A percentile compares a stretch with the other conserved stretches of the same genome.
Conservation (phyloP, 2,329 filamentous ascomycete genomes). For the Dactylellina drechsleri region DNA sequence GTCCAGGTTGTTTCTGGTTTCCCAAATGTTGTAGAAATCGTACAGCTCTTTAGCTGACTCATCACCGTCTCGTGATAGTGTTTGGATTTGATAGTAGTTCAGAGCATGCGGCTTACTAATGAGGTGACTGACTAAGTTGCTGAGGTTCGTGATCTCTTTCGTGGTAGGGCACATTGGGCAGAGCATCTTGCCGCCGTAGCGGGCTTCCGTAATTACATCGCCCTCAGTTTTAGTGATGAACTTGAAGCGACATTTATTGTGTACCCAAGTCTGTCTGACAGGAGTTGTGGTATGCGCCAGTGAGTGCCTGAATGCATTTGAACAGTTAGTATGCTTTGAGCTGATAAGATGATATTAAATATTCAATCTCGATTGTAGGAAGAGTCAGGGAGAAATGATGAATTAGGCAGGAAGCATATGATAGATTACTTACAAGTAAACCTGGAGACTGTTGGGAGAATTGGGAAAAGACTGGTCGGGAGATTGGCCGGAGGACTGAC, state of each 20-base stretch:
- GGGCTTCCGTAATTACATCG: conserved; percentile 20
- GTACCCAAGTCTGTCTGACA: conserved; percentile 1
- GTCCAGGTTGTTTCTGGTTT: conserved; percentile 11
- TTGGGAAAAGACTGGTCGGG: too few species aligned
- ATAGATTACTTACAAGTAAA: background rate
- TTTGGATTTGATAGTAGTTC: conserved; percentile 13
- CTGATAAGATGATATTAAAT: too few species aligned
- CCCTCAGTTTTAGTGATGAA: conserved; percentile 28
- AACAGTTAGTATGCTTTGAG: too few species aligned
- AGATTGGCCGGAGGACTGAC: too few species aligned
- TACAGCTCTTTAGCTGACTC: conserved; percentile 13
- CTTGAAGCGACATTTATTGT: conserved; percentile 39
- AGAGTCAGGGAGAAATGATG: background rate
- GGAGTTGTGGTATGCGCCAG: background rate
- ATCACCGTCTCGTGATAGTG: conserved; percentile 11
- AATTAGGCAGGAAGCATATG: background rate
- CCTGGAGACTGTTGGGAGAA: too few species aligned
- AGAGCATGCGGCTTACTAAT: conserved; percentile 23
- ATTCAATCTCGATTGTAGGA: too few species aligned
- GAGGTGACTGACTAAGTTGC: conserved; percentile 26
- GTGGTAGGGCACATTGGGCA: conserved; percentile 21
- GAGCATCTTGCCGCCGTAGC: conserved; percentile 21
- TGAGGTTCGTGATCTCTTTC: conserved; percentile 26
- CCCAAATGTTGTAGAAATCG: conserved; percentile 19
- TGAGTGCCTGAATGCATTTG: too few species aligned